Base-by-base conservation (phyloP, 805 yeast genomes). In the Candida peoriensis region DNA sequence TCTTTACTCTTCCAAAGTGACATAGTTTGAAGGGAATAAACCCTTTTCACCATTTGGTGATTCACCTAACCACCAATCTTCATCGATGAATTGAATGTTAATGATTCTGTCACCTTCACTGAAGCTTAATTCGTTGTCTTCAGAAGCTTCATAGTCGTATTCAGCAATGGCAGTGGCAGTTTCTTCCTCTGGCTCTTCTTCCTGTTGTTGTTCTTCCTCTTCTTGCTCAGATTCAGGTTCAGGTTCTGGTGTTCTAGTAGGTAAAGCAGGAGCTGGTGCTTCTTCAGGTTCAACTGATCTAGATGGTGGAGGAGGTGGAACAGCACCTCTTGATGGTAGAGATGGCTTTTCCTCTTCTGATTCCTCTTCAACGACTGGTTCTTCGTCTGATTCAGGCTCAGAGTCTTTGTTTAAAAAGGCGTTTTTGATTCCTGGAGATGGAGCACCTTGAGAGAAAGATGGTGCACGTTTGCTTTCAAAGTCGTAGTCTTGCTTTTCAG, bases 61-160 rank as follows among this genome's bases (percentile, higher is more conserved):
- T 42, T 75, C 78, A 33, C 98, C 98, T 36, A 82, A 69, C 97
- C 97, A 93, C 98, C 98, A 93, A 56, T 86, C 96, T 30, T 86
- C 96, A 50, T 88, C 95, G 13, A 85, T 82, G 58, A 85, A 83
- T 48, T 88, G 95, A 43, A 93, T 82, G 40, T 87, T 83, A 14
- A 76, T 66, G 43, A 93, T 87, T 40, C 69, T 52, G 47, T 87
- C 97, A 34, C 90, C 94, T 55, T 86, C 96, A 17, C 66, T 72
- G 58, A 93, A 93, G 3, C 77, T 72, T 40, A 93, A 68, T 63
- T 93, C 98, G 54, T 89, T 93, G 44, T 82, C 95, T 61, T 93
- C 98, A 19, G 81, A 81, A 21, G 95, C 96, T 33, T 82, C 95
- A 57, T 90, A 89, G 41, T 82, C 93, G 57, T 87, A 93, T 52